Conservation (phyloP, 306 rosid species). For the Citrullus mucosospermus region DNA sequence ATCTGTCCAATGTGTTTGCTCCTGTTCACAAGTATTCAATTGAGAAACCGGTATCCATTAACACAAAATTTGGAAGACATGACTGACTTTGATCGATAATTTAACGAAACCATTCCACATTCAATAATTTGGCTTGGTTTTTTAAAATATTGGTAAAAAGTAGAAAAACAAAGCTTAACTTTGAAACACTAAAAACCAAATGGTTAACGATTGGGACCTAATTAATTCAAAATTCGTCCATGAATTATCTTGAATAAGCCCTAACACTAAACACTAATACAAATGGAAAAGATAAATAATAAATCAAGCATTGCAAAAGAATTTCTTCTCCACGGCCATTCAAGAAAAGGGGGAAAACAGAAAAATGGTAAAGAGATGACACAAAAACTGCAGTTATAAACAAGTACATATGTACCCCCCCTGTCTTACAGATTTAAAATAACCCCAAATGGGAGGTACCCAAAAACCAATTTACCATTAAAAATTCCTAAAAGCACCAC, state of each 20-base stretch:
- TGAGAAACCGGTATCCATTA: conserved; percentile 1
- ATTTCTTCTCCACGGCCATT: not conserved
- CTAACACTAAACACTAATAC: not conserved
- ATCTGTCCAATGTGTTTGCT: conserved; percentile 62
- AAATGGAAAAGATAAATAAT: not conserved
- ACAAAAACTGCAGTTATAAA: not conserved
- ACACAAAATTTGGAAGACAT: not conserved
- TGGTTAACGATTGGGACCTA: not conserved
- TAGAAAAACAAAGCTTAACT: too few relatives aligned
- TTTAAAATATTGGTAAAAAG: too few relatives aligned
- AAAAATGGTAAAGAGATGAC: not conserved
- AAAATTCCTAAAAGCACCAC: not conserved
- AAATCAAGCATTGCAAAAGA: not conserved
- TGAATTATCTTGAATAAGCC: not conserved
- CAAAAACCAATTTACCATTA: not conserved
- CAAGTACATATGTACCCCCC: not conserved
- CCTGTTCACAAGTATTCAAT: conserved; percentile 23
- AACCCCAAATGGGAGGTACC: not conserved
- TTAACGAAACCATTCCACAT: not conserved
- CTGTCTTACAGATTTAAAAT: not conserved
- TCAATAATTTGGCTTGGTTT: too few relatives aligned
- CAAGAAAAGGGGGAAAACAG: not conserved
- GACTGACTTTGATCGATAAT: not conserved
- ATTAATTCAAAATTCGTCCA: not conserved
- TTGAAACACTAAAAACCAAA: too few relatives aligned